A percentile compares a stretch with the other conserved stretches of the same genome.
Conservation (phyloP, 78 protist species). For the slime mould (Dictyostelium discoideum) region DNA sequence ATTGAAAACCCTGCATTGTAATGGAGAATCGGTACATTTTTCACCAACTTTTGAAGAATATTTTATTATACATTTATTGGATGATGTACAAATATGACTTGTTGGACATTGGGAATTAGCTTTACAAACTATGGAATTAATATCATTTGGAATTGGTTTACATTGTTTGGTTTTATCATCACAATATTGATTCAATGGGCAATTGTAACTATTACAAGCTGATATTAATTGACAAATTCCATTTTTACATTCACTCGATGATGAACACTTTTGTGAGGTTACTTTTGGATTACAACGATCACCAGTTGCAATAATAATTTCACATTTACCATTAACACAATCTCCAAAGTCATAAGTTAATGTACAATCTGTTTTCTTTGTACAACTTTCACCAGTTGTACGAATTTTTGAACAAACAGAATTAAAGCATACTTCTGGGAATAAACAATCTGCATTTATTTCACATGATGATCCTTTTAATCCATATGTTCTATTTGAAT, state of each 20-base stretch:
- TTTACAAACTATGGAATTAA: neutral
- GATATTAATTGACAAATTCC: neutral
- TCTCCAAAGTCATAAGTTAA: neutral
- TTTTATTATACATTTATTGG: neutral
- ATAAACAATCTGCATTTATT: neutral
- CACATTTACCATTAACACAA: neutral
- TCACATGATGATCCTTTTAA: neutral
- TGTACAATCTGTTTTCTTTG: slow-evolving; percentile 2
- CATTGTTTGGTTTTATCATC: neutral
- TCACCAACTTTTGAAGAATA: neutral
- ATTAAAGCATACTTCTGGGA: neutral
- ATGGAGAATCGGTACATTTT: neutral
- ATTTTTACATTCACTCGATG: neutral
- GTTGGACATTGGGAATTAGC: neutral
- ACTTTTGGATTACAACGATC: neutral
- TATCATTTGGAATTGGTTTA: neutral
- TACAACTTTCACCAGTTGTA: neutral
- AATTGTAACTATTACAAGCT: neutral
- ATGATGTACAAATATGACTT: neutral
- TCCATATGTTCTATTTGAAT: neutral
- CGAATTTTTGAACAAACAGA: neutral
- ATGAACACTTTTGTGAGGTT: neutral
- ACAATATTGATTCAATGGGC: neutral
- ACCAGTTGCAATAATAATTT: neutral
- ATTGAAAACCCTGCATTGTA: neutral